Evolutionary conservation across 2,329 filamentous ascomycete species (phyloP).

Genomic region (Pestalotiopsis sp.): DNA sequence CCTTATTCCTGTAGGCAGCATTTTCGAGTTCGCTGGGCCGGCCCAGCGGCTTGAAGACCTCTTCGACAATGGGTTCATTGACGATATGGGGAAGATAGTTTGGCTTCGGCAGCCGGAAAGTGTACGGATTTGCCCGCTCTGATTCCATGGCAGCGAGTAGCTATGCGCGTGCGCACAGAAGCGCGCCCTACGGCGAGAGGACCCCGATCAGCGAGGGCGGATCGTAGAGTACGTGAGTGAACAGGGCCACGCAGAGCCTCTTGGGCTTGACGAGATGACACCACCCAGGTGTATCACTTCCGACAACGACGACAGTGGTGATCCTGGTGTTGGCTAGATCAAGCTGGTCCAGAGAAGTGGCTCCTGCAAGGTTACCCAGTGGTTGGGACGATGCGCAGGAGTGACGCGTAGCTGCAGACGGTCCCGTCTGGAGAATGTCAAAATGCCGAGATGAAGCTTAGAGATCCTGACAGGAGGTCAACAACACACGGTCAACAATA

Average conservation of each 20-base stretch:
- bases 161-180: neutral
- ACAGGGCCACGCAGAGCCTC: neutral
- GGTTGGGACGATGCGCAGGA: neutral
- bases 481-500: neutral
- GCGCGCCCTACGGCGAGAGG: neutral
- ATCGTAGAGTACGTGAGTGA: neutral
- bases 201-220: neutral
- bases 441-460: neutral
- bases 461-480: neutral
- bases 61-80: constrained; percentile 54
- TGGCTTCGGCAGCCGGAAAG: constrained; percentile 56
- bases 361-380: neutral
- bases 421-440: neutral
- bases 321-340: neutral
- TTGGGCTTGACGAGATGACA: neutral
- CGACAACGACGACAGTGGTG: neutral
- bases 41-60: constrained; percentile 54
- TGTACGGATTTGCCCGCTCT: neutral
- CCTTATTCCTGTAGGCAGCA: constrained; percentile 59
- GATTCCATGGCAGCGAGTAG: neutral
- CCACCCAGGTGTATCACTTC: neutral
- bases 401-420: neutral
- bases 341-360: neutral
- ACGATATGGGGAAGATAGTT: constrained; percentile 63
- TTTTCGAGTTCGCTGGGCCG: constrained; percentile 57